These are phyloP conservation scores for Viridothelium virens DNA, from an alignment of 495 filamentous ascomycete species.

Conservation along the genomic window DNA sequence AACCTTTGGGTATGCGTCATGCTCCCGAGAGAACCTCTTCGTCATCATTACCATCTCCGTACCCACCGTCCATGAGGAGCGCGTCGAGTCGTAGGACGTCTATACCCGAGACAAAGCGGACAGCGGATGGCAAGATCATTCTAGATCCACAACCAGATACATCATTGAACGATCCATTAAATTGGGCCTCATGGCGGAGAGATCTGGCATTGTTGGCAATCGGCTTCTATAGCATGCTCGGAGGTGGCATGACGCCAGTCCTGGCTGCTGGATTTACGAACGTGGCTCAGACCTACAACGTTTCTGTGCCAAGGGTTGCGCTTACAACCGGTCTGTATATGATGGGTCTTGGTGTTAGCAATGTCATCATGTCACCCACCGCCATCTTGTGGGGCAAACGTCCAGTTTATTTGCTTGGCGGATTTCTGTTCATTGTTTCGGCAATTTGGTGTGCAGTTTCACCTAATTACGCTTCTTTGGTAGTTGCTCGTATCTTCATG, in stretches of 20 bases:
- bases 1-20: conserved; percentile 72
- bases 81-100: conserved; percentile 32
- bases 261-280: conserved; percentile 85
- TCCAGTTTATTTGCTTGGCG: conserved; percentile 78
- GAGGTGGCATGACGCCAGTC: conserved; percentile 87
- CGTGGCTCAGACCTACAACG: conserved; percentile 62
- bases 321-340: conserved; percentile 92
- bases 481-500: conserved; percentile 77
- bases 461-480: conserved; percentile 68
- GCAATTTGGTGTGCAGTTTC: conserved; percentile 83
- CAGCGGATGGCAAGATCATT: conserved; percentile 74
- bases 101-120: conserved; percentile 57
- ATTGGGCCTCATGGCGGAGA: conserved; percentile 80
- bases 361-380: conserved; percentile 75
- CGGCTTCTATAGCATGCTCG: conserved; percentile 86
- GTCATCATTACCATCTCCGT: conserved; percentile 61
- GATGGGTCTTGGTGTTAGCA: conserved; percentile 85
- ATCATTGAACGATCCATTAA: conserved; percentile 82
- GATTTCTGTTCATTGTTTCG: conserved; percentile 65
- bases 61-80: conserved; percentile 35
- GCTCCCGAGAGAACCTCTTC: conserved; percentile 65
- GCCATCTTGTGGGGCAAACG: conserved; percentile 88
- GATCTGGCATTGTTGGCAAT: conserved; percentile 75
- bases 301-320: conserved; percentile 67
- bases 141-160: conserved; percentile 90